These are phyloP conservation scores for Erythrophleum fordii DNA, from an alignment of 306 rosid genomes.

Conservation along the genomic window DNA sequence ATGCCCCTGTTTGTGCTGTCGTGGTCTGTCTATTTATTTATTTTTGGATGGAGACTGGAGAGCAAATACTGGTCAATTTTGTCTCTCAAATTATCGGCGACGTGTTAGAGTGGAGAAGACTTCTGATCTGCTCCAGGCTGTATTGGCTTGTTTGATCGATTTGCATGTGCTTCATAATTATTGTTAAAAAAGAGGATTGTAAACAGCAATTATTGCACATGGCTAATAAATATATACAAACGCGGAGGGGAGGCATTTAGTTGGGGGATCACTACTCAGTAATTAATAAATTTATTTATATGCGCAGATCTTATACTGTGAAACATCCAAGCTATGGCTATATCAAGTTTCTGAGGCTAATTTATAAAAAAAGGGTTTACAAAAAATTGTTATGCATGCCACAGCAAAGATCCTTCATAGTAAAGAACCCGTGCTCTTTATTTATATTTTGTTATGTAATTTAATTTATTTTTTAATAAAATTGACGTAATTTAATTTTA, in stretches of 20 bases:
- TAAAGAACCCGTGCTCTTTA: too few species aligned
- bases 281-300: not conserved
- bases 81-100: slow-evolving; percentile 32
- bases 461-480: not conserved
- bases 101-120: slow-evolving; percentile 47
- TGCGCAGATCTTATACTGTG: too few species aligned
- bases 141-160: slow-evolving; percentile 33
- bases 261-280: not conserved
- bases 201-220: slow-evolving; percentile 44
- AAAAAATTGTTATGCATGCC: too few species aligned
- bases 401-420: too few species aligned
- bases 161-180: slow-evolving; percentile 31
- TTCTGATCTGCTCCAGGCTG: slow-evolving; percentile 49
- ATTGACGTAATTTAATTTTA: not conserved
- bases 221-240: too few species aligned
- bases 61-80: not conserved
- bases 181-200: slow-evolving; percentile 3
- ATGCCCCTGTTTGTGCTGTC: not conserved
- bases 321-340: too few species aligned
- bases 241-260: too few species aligned
- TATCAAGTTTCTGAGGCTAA: too few species aligned
- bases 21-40: not conserved
- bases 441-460: too few species aligned
- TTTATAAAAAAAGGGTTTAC: too few species aligned
- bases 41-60: not conserved